phyloP scores from a whole-genome alignment of 1,139 yeast genomes.

The Kurtzmaniella natalensis region DNA sequence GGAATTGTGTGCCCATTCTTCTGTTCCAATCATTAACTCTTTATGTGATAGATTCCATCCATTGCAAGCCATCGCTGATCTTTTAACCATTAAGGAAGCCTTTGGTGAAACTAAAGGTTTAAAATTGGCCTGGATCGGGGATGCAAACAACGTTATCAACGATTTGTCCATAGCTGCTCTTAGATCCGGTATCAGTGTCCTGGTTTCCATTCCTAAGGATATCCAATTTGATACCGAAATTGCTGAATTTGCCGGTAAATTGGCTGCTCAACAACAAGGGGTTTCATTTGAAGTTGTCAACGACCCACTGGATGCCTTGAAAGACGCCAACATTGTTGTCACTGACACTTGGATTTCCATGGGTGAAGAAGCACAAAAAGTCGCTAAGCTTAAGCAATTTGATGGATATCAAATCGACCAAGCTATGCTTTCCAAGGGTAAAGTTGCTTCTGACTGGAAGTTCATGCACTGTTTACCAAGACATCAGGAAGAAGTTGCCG shows the following conservation, averaged over 20 bases:
- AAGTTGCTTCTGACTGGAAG: slow-evolving; percentile 68
- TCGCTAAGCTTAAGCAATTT: slow-evolving; percentile 70
- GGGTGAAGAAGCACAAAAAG: slow-evolving; percentile 90
- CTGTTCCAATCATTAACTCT: slow-evolving; percentile 90
- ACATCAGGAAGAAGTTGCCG: slow-evolving; percentile 89
- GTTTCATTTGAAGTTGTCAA: slow-evolving; percentile 59
- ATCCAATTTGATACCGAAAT: slow-evolving; percentile 63
- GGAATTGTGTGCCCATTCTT: slow-evolving; percentile 67
- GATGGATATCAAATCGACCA: slow-evolving; percentile 79
- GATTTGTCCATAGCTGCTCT: slow-evolving; percentile 90
- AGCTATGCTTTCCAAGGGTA: slow-evolving; percentile 51
- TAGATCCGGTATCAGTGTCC: slow-evolving; percentile 77
- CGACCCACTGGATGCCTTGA: slow-evolving; percentile 70
- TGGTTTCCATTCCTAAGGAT: slow-evolving; percentile 78
- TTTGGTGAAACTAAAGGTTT: slow-evolving; percentile 58
- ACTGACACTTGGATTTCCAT: slow-evolving; percentile 98
- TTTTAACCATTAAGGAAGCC: slow-evolving; percentile 78
- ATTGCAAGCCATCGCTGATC: slow-evolving; percentile 88
- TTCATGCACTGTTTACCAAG: slow-evolving; percentile 98
- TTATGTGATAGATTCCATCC: slow-evolving; percentile 93
- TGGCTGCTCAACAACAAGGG: slow-evolving; percentile 46
- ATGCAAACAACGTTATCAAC: slow-evolving; percentile 90
- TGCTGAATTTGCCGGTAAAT: slow-evolving; percentile 46
- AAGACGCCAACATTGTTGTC: slow-evolving; percentile 73
- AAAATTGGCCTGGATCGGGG: slow-evolving; percentile 94